A percentile compares a stretch with the other conserved stretches of the same genome.
These are phyloP conservation scores for Colletotrichum sp. DNA, from an alignment of 2,329 filamentous ascomycete genomes.

Conservation along the genomic window DNA sequence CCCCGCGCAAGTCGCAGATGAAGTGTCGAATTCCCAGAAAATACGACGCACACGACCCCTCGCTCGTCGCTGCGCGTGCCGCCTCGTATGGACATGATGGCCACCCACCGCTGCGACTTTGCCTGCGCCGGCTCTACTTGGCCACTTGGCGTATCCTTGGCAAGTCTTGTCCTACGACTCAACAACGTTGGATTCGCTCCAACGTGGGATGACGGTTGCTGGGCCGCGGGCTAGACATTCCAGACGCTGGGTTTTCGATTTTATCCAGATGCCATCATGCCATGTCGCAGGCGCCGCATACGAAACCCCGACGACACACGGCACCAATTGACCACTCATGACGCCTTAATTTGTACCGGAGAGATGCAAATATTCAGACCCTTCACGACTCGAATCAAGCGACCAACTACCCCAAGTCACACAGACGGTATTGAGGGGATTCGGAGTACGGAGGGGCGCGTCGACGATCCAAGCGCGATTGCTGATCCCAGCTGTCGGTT, in stretches of 20 bases:
- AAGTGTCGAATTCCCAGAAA: background rate
- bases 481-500: constrained; percentile 11
- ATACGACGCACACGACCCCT: background rate
- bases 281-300: background rate
- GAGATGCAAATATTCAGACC: background rate
- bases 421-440: background rate
- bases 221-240: background rate
- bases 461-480: constrained; percentile 16
- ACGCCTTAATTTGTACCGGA: background rate
- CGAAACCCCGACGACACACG: background rate
- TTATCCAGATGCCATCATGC: background rate
- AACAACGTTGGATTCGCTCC: constrained; percentile 9
- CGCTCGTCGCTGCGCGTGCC: background rate
- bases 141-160: constrained; percentile 17
- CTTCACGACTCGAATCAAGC: background rate
- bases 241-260: background rate
- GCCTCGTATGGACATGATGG: constrained; percentile 10
- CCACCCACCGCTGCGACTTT: constrained; percentile 8
- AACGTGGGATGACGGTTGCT: constrained; percentile 10
- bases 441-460: background rate
- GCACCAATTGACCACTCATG: constrained; percentile 1
- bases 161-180: constrained; percentile 17
- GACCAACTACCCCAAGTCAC: background rate
- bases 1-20: background rate
- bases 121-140: constrained; percentile 10